Evolutionary conservation across 2,329 filamentous ascomycete genomes (phyloP), one percentile per base, ranked within the genome.

Genomic region (Cercospora citrullina): DNA sequence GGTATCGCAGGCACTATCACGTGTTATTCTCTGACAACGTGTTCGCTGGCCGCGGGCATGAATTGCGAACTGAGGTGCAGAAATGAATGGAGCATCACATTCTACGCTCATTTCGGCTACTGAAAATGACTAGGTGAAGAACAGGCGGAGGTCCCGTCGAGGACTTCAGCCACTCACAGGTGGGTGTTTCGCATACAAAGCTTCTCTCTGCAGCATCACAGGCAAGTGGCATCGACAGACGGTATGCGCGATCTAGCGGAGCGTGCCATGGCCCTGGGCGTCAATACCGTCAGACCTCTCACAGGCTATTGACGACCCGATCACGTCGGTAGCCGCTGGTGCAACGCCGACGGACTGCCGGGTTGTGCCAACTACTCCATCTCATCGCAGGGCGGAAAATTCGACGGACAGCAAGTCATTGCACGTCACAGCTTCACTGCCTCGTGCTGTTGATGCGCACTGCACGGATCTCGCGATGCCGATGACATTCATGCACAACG

Each of bases 291-390:
- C 30, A 33, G 53, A 39, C 36, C 59, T 60, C 51, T 48, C 31
- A n/a, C 60, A 58, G 30, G 53, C 53, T 31, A 58, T n/a, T 31
- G 60, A 30, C 36, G 33, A 64, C 36, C 58, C 39, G 59, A 21
- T 31, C 60, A 68, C 64, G 69, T 68, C 69, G 69, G 69, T 59
- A 71, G 60, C 64, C 66, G 65, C 67, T 61, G 65, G 69, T 66
- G 26, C 63, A 63, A 68, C 64, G 33, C 57, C 63, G 65, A 39
- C 55, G 60, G 61, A 51, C 63, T 64, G 65, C 69, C 61, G 65
- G 67, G 70, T 67, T 60, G 58, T 61, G 36, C 66, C 66, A 60
- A 23, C 53, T 14, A 60, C 67, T 21, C 30, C 65, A 58, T 60
- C 33, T 57, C 62, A 53, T 59, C 55, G 65, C 68, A 64, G 60